Evolutionary conservation across 2,329 filamentous ascomycete species (phyloP), one percentile per base, ranked within the genome.

Genomic region (Shiraia sp.): DNA sequence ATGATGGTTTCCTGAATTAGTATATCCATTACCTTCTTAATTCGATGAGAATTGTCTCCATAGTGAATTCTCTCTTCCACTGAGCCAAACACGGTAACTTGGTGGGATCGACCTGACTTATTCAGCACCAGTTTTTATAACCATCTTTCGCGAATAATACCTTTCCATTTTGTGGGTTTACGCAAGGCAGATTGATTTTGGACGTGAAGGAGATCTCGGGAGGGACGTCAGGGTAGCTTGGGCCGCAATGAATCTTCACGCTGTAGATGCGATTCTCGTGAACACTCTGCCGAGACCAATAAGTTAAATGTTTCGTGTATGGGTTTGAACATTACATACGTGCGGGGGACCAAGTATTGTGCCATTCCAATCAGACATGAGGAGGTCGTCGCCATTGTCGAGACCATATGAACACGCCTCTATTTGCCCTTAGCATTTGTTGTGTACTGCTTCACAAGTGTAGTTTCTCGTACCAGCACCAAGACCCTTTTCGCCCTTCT

Each of bases 201-300:
- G 88, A 96, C 61, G 93, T 84, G 73, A 99, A 99, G 64, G 92
- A 85, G 63, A 99, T 88, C 36, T 86, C 84, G 0, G 93, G 93
- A 32, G 93, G 93, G 49, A 82, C 77, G 68, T 96, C 90, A 37
- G 93, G 93, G 71, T 99, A 99, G 43, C 88, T 78, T 34, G 84
- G 79, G 49, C 90, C 91, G 76, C 93, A 99, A 76, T 95, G 87
- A 76, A 99, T 96, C 73, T 92, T 95, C 62, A 99, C 81, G 58
- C 90, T 95, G 79, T 99, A 99, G 75, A 99, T 99, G 64, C 93
- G 88, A 75, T 99, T 99, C 79, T 99, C 93, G 70, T 97, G 92
- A 49, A 86, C 90, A 72, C 90, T 95, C 88, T 93, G 64, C 8
- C 19, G 13, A 23, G 36, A 7, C 9, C 6, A 27, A 30, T 61